Percentiles rank a stretch among this genome's conserved stretches.
Conservation (phyloP, 768 basidiomycete genomes). For the Macrolepiota albuminosa region DNA sequence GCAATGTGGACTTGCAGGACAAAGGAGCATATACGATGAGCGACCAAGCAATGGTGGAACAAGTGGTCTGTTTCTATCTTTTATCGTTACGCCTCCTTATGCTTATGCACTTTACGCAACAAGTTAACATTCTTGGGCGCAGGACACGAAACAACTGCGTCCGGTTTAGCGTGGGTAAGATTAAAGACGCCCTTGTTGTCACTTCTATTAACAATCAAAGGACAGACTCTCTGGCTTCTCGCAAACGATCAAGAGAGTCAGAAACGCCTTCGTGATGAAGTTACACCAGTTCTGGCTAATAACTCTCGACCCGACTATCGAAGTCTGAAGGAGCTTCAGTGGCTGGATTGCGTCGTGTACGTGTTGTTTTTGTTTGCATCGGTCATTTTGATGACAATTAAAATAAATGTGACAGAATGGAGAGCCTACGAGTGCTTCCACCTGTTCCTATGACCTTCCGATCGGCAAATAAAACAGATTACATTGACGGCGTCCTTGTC, state of each 20-base stretch:
- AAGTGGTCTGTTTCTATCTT: slow-evolving; percentile 33
- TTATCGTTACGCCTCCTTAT: not conserved
- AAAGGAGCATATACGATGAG: slow-evolving; percentile 36
- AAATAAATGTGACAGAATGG: slow-evolving; percentile 26
- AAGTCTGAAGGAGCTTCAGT: slow-evolving; percentile 32
- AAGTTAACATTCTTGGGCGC: slow-evolving; percentile 46
- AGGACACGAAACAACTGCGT: slow-evolving; percentile 42
- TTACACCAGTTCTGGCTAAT: slow-evolving; percentile 31
- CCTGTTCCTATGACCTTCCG: slow-evolving; percentile 38
- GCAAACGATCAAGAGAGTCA: slow-evolving; percentile 47
- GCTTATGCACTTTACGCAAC: not conserved
- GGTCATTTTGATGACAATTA: not conserved
- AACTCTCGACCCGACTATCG: slow-evolving; percentile 35
- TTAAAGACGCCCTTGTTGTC: not conserved
- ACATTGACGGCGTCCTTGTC: slow-evolving; percentile 39
- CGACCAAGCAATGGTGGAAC: slow-evolving; percentile 46
- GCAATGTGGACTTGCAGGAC: slow-evolving; percentile 31
- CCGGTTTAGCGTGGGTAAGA: slow-evolving; percentile 43
- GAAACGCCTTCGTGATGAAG: slow-evolving; percentile 47
- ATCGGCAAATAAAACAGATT: slow-evolving; percentile 30
- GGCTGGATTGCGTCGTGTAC: slow-evolving; percentile 38
- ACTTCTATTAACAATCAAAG: not conserved
- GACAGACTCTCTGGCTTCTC: slow-evolving; percentile 48
- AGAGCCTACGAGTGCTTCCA: slow-evolving; percentile 38
- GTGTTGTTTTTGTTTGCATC: not conserved